Conservation (phyloP, 1,284 basidiomycete species). For the Ceratobasidium sp. region DNA sequence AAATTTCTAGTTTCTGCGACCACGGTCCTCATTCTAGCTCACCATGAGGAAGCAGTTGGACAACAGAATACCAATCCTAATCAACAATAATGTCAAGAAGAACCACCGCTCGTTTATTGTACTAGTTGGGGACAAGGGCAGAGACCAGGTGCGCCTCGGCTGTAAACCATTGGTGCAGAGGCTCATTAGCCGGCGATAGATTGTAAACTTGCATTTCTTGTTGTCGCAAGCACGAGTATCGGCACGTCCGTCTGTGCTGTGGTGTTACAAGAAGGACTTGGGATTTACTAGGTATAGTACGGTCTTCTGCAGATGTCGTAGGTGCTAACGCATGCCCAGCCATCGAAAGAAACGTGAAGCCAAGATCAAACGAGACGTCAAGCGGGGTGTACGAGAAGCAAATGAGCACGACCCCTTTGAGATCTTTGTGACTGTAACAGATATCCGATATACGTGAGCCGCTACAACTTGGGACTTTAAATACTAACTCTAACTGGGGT, state of each 20-base stretch:
- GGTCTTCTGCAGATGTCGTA: conserved; percentile 52
- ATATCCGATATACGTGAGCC: conserved; percentile 94
- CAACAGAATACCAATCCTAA: conserved; percentile 91
- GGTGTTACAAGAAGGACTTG: conserved; percentile 98
- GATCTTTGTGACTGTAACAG: conserved; percentile 98
- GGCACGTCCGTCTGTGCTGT: conserved; percentile 90
- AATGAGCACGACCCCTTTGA: conserved; percentile 98
- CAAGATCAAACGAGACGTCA: conserved; percentile 95
- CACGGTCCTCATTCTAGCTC: conserved; percentile 4
- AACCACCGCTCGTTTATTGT: conserved; percentile 98
- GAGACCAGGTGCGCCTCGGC: conserved; percentile 78
- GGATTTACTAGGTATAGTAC: conserved; percentile 86
- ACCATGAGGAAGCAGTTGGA: conserved; percentile 73
- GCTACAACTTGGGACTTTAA: not conserved
- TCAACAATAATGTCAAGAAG: conserved; percentile 92
- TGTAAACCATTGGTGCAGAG: not conserved
- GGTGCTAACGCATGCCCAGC: conserved; percentile 61
- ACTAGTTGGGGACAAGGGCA: conserved; percentile 93
- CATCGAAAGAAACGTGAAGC: conserved; percentile 97
- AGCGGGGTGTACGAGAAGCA: conserved; percentile 91
- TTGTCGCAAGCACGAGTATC: conserved; percentile 91
- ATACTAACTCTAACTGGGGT: conserved; percentile 22
- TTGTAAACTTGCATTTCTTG: conserved; percentile 96
- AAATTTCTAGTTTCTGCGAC: conserved; percentile 42
- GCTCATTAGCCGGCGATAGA: conserved; percentile 60